phyloP scores from a whole-genome alignment of 1,284 basidiomycete genomes.

The Papiliotrema flavescens region DNA sequence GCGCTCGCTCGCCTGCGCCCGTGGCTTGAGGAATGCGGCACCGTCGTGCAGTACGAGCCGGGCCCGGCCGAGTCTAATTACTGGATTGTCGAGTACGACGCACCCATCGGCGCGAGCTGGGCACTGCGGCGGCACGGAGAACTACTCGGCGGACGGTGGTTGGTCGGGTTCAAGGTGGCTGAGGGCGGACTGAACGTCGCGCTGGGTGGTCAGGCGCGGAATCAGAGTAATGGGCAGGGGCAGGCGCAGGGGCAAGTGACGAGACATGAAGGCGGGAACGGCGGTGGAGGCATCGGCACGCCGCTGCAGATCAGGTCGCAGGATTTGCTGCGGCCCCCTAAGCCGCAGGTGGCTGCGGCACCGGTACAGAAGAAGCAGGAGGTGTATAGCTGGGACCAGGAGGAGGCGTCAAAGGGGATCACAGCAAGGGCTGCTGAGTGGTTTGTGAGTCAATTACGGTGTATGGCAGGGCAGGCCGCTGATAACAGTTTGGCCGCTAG shows the following conservation, averaged over 20 bases:
- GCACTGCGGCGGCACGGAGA: constrained; percentile 42
- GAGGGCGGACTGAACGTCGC: too few relatives aligned
- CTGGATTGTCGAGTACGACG: constrained; percentile 34
- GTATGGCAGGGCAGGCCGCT: too few relatives aligned
- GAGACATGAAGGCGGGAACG: too few relatives aligned
- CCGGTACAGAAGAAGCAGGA: constrained; percentile 1
- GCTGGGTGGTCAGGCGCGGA: too few relatives aligned
- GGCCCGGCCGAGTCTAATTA: constrained; percentile 42
- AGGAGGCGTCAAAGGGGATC: background rate
- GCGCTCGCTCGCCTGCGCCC: constrained; percentile 27
- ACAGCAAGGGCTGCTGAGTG: constrained; percentile 10
- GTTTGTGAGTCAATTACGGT: background rate
- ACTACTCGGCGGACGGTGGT: constrained; percentile 36
- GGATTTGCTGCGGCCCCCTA: too few relatives aligned
- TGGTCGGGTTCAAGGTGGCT: constrained; percentile 42
- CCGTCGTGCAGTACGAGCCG: constrained; percentile 28
- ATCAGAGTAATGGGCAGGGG: background rate
- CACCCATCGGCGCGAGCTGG: constrained; percentile 29
- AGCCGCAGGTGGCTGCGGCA: background rate
- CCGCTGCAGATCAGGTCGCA: background rate
- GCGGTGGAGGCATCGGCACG: constrained; percentile 2
- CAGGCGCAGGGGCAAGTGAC: background rate
- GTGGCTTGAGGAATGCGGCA: constrained; percentile 34
- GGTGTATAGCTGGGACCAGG: constrained; percentile 7
- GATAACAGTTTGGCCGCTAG: too few relatives aligned